Evolutionary conservation across 192 early-diverging fungal genomes (phyloP), one percentile per base, ranked within the genome.

Genomic region (Coemansia sp.): DNA sequence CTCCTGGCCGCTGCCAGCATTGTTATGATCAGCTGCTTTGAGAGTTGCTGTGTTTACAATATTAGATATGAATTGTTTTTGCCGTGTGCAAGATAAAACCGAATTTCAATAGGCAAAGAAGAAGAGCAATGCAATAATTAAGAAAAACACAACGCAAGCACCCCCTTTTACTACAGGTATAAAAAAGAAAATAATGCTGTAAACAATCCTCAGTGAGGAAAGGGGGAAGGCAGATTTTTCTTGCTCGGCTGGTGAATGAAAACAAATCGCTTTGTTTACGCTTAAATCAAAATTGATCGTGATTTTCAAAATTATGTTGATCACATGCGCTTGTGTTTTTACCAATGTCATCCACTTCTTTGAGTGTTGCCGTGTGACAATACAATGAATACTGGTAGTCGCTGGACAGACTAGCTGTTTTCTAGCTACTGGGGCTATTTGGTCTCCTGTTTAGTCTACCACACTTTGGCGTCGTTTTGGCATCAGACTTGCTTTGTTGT

Each of bases 1-100:
- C 25, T 37, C 34, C 40, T 58, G 57, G 57, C 57, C 22, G 57
- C 57, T 36, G 57, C 57, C 40, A 58, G 22, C 57, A 58, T 58
- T 11, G 55, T 56, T 34, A 34, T 34, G 7, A 34, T 34, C 31
- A 34, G 8, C 6, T 8, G 31, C 31, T 34, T 34, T 7, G 31
- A 34, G 31, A 2, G 31, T 34, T 34, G 31, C 4, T 44, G 40
- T n/a, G 14, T 44, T 19, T 40, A 34, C 40, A 5, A 21, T 58
- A 17, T 20, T 19, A 40, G 5, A 49, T 10, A 22, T 12, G 11
- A n/a, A 44, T 44, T 44, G 40, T n/a, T 15, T 44, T 15, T 44
- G 19, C 48, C 2, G 21, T 50, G 26, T 4, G 53, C 10, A 14
- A 56, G 31, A 34, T n/a, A 31, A 55, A n/a, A 19, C 7, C 15